Conservation (phyloP, 2,329 filamentous ascomycete genomes). For the Colletotrichum costaricense region DNA sequence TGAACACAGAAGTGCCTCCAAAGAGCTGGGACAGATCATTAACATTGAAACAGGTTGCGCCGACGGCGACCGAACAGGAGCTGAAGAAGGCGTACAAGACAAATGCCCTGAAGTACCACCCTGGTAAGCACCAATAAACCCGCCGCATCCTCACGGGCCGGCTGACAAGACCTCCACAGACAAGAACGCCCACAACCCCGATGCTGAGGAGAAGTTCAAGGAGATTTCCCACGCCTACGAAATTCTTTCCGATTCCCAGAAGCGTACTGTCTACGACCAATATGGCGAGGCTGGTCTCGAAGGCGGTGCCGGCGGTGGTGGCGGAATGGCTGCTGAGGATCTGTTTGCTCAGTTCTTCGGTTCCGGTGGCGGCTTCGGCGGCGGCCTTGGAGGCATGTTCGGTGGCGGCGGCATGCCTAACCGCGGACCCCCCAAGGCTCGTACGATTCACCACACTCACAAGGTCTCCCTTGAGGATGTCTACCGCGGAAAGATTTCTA, state of each 20-base stretch:
- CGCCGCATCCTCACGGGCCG: background rate
- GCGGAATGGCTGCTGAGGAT: slow-evolving; percentile 95
- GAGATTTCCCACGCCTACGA: slow-evolving; percentile 97
- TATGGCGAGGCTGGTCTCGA: slow-evolving; percentile 98
- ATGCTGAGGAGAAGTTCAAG: slow-evolving; percentile 98
- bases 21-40: background rate
- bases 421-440: slow-evolving; percentile 85
- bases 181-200: slow-evolving; percentile 95
- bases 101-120: slow-evolving; percentile 85
- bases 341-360: slow-evolving; percentile 98
- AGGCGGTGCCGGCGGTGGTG: slow-evolving; percentile 79
- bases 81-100: slow-evolving; percentile 93
- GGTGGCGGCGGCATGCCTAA: slow-evolving; percentile 80
- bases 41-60: slow-evolving; percentile 70
- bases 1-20: background rate
- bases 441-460: slow-evolving; percentile 98
- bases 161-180: slow-evolving; percentile 63
- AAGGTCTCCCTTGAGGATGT: slow-evolving; percentile 98
- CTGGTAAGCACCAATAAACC: slow-evolving; percentile 67
- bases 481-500: slow-evolving; percentile 97
- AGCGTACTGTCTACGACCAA: slow-evolving; percentile 93
- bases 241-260: slow-evolving; percentile 90
- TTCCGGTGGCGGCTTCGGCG: slow-evolving; percentile 71
- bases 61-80: slow-evolving; percentile 84
- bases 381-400: slow-evolving; percentile 83